phyloP scores from a whole-genome alignment of 768 basidiomycete genomes.

The Mycena capillaripes region DNA sequence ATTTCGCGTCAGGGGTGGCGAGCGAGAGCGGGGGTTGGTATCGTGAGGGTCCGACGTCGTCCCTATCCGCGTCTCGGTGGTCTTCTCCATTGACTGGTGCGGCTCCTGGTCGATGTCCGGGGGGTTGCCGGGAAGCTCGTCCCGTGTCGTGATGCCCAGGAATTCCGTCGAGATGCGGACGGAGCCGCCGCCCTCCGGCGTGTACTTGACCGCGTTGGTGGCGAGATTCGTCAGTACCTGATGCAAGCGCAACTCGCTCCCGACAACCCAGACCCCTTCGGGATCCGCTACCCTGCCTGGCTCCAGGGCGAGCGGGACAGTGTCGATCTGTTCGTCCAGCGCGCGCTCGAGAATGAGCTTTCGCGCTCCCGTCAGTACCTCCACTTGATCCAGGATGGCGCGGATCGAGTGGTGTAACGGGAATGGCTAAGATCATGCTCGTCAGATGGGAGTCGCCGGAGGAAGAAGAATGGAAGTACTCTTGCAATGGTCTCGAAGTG shows the following conservation, averaged over 20 bases:
- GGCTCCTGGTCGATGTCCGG: constrained; percentile 28
- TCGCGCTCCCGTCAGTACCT: constrained; percentile 40
- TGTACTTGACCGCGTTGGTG: constrained; percentile 53
- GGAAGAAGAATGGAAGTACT: background rate
- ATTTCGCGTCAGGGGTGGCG: background rate
- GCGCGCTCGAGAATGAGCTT: constrained; percentile 48
- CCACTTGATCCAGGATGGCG: constrained; percentile 42
- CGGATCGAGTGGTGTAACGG: constrained; percentile 45
- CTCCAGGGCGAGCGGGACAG: background rate
- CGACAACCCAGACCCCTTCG: constrained; percentile 50
- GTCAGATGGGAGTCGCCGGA: background rate
- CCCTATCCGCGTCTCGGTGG: background rate
- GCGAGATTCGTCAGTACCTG: constrained; percentile 56
- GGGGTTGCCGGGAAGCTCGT: constrained; percentile 33
- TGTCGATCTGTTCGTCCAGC: constrained; percentile 54
- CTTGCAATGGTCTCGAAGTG: constrained; percentile 43
- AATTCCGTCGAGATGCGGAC: constrained; percentile 41
- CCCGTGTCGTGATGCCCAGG: constrained; percentile 30
- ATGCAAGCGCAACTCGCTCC: constrained; percentile 57
- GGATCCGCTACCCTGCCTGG: constrained; percentile 15
- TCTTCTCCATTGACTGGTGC: background rate
- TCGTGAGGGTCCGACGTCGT: background rate
- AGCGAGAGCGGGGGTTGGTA: background rate
- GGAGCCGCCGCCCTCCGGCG: constrained; percentile 46
- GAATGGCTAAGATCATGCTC: constrained; percentile 51